Evolutionary conservation across 2,329 filamentous ascomycete species (phyloP), one percentile per base, ranked within the genome.

Genomic region (Lachnellula subtilissima): DNA sequence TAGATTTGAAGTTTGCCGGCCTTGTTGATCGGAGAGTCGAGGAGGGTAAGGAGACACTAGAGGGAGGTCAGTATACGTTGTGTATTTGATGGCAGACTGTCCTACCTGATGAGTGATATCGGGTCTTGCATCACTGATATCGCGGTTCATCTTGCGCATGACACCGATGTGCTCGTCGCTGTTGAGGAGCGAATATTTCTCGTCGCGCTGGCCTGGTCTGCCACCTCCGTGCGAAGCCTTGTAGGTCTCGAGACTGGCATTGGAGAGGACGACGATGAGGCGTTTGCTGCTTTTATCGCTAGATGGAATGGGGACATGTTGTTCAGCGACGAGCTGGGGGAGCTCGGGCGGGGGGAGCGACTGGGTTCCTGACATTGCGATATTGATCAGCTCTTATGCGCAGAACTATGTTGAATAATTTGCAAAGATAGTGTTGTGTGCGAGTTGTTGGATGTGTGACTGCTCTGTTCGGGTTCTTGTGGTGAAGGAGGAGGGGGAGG

Each of bases 131-230:
- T 99, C 94, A 72, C 92, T 97, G 64, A 99, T 97, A 72, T 99
- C 94, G 66, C 94, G 84, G 72, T 96, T 96, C 93, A 97, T 97
- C 80, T 97, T 99, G 69, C 94, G 88, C 91, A 99, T 96, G 63
- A 97, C 89, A 61, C 94, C 94, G 65, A 99, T 99, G 72, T 99
- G 94, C 75, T 99, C 94, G 71, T 99, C 94, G 74, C 92, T 97
- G 80, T 99, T 99, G 69, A 99, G 85, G 52, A 99, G 80, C 59
- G 93, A 96, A 75, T 96, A 99, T 74, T 97, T 97, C 72, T 97
- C 93, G 68, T 97, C 92, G 51, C 66, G 64, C 58, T 84, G 82
- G 35, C 84, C 78, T 72, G 84, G 74, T 75, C 86, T 75, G 71
- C 83, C 73, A 17, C 86, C 83, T 58, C 86, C 86, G 64, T 91